Conservation (phyloP, 495 filamentous ascomycete species). For the Xylaria bambusicola region DNA sequence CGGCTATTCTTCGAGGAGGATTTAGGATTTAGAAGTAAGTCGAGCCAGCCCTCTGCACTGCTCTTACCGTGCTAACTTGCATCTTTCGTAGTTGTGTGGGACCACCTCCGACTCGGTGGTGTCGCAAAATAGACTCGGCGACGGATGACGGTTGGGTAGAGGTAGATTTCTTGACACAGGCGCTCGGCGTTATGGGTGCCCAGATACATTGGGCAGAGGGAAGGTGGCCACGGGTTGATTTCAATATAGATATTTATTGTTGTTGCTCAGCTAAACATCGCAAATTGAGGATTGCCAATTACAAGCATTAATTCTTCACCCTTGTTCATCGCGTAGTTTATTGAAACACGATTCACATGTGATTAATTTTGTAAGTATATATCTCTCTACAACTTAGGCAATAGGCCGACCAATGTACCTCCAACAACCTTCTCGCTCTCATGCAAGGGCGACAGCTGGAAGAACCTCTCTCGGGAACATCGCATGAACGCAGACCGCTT, state of each 20-base stretch:
- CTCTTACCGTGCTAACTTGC: conserved; percentile 18
- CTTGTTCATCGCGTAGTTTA: neutral
- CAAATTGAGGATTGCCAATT: neutral
- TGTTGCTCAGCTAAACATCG: neutral
- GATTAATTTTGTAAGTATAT: neutral
- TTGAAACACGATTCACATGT: conserved; percentile 6
- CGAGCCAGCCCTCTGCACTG: neutral
- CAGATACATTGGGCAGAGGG: neutral
- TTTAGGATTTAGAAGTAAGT: conserved; percentile 60
- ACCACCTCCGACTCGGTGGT: conserved; percentile 53
- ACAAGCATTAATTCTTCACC: neutral
- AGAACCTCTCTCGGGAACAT: conserved; percentile 66
- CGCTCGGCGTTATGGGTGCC: neutral
- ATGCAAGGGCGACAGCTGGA: conserved; percentile 63
- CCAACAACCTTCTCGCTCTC: conserved; percentile 51
- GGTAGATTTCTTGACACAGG: neutral
- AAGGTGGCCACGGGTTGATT: neutral
- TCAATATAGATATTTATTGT: neutral
- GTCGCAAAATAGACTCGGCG: conserved; percentile 21
- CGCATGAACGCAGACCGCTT: conserved; percentile 65
- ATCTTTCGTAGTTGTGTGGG: conserved; percentile 53
- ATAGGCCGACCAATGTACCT: conserved; percentile 45
- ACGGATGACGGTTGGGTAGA: neutral
- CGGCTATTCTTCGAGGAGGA: conserved; percentile 65
- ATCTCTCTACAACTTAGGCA: conserved; percentile 46